Conservation (phyloP, 2,329 filamentous ascomycete species). For the Coleophoma crateriformis region DNA sequence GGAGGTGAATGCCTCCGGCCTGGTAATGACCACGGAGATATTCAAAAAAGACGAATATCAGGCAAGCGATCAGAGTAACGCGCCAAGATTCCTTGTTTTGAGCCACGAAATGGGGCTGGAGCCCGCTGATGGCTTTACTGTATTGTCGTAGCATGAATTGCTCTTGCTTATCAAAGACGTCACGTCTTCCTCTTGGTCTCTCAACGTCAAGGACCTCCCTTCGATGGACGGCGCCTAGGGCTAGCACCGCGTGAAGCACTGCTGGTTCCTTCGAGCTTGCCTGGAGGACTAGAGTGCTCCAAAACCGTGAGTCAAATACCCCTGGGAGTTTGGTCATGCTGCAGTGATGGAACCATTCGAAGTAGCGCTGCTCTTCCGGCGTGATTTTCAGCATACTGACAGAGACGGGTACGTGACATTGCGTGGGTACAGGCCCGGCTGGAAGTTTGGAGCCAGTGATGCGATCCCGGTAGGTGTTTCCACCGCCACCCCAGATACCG, state of each 20-base stretch:
- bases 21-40: constrained; percentile 39
- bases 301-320: constrained; percentile 27
- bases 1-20: constrained; percentile 33
- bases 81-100: constrained; percentile 23
- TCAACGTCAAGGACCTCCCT: constrained; percentile 15
- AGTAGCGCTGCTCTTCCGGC: constrained; percentile 26
- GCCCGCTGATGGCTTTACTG: constrained; percentile 39
- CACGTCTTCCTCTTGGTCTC: constrained; percentile 13
- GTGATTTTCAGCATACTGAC: constrained; percentile 27
- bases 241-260: constrained; percentile 31
- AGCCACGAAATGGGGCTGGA: constrained; percentile 31
- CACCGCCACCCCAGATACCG: constrained; percentile 26
- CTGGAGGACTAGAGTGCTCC: constrained; percentile 30
- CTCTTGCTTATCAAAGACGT: constrained; percentile 15
- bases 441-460: constrained; percentile 16
- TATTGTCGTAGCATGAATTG: constrained; percentile 40
- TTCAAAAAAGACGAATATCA: constrained; percentile 48
- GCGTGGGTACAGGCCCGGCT: no score
- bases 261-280: constrained; percentile 27
- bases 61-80: constrained; percentile 36
- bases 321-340: constrained; percentile 33
- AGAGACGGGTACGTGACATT: constrained; percentile 28
- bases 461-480: constrained; percentile 13
- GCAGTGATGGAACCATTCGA: constrained; percentile 44
- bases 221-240: constrained; percentile 36